phyloP scores from a whole-genome alignment of 2,329 filamentous ascomycete genomes.

The Monilinia fructicola region DNA sequence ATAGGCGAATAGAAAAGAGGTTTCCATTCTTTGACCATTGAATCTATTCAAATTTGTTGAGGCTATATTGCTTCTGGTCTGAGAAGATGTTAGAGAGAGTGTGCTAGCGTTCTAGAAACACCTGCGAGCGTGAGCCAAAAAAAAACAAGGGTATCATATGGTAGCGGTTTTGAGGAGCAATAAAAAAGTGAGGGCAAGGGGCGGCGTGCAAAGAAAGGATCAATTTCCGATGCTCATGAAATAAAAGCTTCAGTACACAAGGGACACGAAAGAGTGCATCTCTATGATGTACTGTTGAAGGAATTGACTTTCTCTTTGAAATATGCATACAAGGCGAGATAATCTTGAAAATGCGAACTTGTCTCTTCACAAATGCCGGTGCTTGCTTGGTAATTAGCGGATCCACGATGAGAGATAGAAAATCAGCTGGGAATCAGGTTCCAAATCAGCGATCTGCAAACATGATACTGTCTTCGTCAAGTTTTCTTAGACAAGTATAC shows the following conservation, averaged over 20 bases:
- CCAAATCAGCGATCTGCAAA: slow-evolving; percentile 17
- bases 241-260: not conserved
- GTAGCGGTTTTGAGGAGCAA: not conserved
- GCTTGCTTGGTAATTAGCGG: not conserved
- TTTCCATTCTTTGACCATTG: not conserved
- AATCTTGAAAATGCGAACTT: not conserved
- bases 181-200: not conserved
- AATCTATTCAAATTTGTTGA: not conserved
- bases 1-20: not conserved
- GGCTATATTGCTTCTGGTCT: not conserved
- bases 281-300: not conserved
- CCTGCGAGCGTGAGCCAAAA: not conserved
- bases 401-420: slow-evolving; percentile 1
- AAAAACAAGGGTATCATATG: not conserved
- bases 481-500: not conserved
- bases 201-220: not conserved
- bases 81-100: not conserved
- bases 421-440: not conserved
- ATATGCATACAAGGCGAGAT: not conserved
- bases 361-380: not conserved
- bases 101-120: not conserved
- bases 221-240: not conserved
- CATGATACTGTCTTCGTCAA: slow-evolving; percentile 2
- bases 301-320: not conserved
- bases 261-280: not conserved